Conservation (phyloP, 2,329 filamentous ascomycete genomes). For the Ophiosphaerella herpotricha region DNA sequence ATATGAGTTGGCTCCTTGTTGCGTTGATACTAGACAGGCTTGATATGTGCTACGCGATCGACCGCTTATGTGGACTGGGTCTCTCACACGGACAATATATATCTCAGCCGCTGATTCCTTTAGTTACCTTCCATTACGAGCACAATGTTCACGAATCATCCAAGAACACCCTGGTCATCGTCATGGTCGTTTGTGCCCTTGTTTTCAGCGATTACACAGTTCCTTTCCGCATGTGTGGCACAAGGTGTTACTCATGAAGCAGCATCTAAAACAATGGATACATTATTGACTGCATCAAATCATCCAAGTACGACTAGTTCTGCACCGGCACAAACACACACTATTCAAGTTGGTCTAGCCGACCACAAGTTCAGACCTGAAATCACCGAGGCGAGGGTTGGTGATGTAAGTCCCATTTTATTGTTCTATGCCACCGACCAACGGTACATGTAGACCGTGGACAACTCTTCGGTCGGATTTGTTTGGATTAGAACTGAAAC, state of each 20-base stretch:
- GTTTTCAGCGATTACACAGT: neutral
- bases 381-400: slow-evolving; percentile 41
- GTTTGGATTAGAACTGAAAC: neutral
- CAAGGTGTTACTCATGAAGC: slow-evolving; percentile 3
- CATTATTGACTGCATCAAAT: slow-evolving; percentile 5
- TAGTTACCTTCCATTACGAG: neutral
- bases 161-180: neutral
- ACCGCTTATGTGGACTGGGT: neutral
- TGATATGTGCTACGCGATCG: neutral
- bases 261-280: neutral
- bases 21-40: slow-evolving; percentile 5
- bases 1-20: slow-evolving; percentile 10
- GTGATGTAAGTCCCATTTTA: slow-evolving; percentile 36
- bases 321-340: slow-evolving; percentile 30
- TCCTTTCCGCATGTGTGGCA: slow-evolving; percentile 12
- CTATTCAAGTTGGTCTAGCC: slow-evolving; percentile 44
- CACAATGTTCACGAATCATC: neutral
- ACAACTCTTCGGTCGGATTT: neutral
- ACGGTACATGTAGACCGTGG: neutral
- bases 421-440: neutral
- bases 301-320: slow-evolving; percentile 16
- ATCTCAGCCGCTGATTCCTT: no score
- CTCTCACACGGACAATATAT: neutral
- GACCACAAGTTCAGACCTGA: slow-evolving; percentile 48
- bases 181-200: neutral